Conservation (phyloP, 345 rosid species). For the Brassica incana region DNA sequence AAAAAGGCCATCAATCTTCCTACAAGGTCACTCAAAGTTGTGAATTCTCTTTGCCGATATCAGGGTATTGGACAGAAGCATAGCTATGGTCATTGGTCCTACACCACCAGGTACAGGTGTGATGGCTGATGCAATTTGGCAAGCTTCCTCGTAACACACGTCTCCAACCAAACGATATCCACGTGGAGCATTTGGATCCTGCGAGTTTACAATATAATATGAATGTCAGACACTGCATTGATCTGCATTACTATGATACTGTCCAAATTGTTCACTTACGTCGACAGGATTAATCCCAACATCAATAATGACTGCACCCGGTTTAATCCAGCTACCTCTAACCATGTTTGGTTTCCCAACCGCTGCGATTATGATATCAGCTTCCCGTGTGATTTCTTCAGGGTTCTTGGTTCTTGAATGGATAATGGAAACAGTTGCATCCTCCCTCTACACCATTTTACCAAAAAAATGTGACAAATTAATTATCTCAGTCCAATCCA, state of each 20-base stretch:
- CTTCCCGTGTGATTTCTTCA: not conserved
- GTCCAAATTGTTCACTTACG: not conserved
- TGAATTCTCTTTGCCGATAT: slow-evolving; percentile 63
- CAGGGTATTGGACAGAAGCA: not conserved
- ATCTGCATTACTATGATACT: too few relatives aligned
- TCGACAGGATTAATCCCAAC: slow-evolving; percentile 1
- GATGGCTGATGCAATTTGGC: slow-evolving; percentile 4
- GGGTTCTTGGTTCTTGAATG: slow-evolving; percentile 5
- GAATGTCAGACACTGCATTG: not conserved
- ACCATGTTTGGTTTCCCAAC: slow-evolving; percentile 5
- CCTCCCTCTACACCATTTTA: not conserved
- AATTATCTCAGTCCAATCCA: not conserved
- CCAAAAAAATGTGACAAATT: not conserved
- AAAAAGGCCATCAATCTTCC: not conserved
- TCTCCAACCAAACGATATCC: not conserved
- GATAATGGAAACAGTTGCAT: not conserved
- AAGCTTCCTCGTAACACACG: not conserved
- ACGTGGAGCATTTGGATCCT: slow-evolving; percentile 3
- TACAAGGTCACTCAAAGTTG: slow-evolving; percentile 44
- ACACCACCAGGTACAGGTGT: slow-evolving; percentile 13
- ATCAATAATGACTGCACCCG: not conserved
- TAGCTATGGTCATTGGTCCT: slow-evolving; percentile 6
- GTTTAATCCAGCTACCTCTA: not conserved
- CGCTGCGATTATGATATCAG: not conserved
- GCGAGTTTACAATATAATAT: not conserved